These are phyloP conservation scores for Quercus glauca DNA, from an alignment of 306 rosid genomes.

Conservation along the genomic window DNA sequence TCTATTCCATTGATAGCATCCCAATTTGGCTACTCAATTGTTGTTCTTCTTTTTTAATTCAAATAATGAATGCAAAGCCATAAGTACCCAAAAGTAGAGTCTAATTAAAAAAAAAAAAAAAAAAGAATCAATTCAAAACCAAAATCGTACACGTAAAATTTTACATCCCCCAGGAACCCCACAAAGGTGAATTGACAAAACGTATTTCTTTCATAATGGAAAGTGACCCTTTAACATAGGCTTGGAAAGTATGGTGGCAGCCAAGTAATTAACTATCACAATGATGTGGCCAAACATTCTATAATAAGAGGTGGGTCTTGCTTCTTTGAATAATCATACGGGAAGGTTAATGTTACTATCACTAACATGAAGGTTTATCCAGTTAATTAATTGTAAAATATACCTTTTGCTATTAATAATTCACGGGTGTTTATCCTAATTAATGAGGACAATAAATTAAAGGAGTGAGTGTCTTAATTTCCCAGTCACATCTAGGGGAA, in stretches of 20 bases:
- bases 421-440: neutral
- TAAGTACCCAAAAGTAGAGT: neutral
- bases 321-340: neutral
- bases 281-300: too few species aligned
- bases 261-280: neutral
- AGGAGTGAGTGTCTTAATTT: neutral
- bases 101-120: neutral
- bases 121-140: conserved; percentile 19
- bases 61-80: too few species aligned
- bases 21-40: too few species aligned
- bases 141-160: neutral
- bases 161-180: neutral
- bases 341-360: neutral
- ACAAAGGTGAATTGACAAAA: conserved; percentile 11
- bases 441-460: neutral
- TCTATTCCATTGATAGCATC: too few species aligned
- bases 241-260: neutral
- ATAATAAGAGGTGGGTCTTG: neutral
- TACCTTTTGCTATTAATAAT: neutral
- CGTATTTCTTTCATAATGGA: neutral
- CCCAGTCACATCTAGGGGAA: neutral
- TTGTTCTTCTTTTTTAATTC: too few species aligned
- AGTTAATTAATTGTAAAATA: neutral
- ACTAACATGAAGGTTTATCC: neutral
- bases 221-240: neutral